A percentile compares a stretch with the other conserved stretches of the same genome.
Conservation (phyloP, 192 early-diverging fungal species). For the Backusella tuberculispora region DNA sequence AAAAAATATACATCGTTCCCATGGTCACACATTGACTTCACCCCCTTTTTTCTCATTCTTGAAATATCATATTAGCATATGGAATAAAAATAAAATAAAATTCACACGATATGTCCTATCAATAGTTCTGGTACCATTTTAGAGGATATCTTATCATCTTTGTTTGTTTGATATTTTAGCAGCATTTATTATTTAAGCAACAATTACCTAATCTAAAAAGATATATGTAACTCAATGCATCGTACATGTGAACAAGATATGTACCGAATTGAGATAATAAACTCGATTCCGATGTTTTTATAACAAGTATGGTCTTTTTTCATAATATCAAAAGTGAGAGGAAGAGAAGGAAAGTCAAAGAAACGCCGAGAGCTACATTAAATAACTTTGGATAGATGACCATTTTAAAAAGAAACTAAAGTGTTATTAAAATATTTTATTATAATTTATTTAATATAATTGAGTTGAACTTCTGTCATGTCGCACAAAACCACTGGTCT, state of each 20-base stretch:
- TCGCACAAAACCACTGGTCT: background rate
- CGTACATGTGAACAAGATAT: constrained; percentile 6
- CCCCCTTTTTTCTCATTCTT: constrained; percentile 6
- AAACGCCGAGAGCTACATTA: background rate
- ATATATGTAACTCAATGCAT: constrained; percentile 1
- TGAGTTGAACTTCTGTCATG: background rate
- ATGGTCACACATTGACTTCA: constrained; percentile 4
- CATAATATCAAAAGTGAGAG: background rate
- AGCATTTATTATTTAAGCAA: background rate
- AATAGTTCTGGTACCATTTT: background rate
- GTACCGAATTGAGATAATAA: too few species aligned
- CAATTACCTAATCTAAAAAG: constrained; percentile 1
- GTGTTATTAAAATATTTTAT: background rate
- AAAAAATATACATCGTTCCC: background rate
- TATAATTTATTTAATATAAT: constrained; percentile 1
- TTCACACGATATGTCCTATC: constrained; percentile 6
- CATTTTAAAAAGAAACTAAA: background rate
- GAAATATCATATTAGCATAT: background rate
- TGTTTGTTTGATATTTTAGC: background rate
- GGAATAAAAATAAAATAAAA: background rate
- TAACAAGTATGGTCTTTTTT: background rate
- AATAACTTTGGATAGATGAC: background rate
- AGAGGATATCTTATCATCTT: background rate
- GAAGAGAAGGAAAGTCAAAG: background rate
- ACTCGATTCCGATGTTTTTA: background rate